phyloP scores from a whole-genome alignment of 2,329 filamentous ascomycete genomes.

The Salinomyces thailandicus region DNA sequence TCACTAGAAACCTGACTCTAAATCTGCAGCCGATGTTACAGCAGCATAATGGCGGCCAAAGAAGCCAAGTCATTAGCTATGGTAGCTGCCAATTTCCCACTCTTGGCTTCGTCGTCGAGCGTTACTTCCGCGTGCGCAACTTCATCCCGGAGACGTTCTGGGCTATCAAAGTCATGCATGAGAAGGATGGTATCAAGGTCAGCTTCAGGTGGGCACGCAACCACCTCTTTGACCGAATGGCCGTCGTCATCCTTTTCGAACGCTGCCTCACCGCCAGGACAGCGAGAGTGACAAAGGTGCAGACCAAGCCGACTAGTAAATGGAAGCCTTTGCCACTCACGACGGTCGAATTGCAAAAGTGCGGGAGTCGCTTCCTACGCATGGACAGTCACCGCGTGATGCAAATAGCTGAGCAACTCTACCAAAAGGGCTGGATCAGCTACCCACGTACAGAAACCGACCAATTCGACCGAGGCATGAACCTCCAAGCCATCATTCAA shows the following conservation, averaged over 20 bases:
- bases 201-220: conserved; percentile 74
- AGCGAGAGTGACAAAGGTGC: conserved; percentile 73
- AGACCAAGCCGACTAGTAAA: conserved; percentile 84
- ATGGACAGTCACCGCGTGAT: conserved; percentile 89
- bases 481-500: conserved; percentile 66
- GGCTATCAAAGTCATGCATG: conserved; percentile 76
- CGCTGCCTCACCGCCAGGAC: conserved; percentile 65
- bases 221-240: conserved; percentile 78
- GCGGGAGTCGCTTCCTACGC: conserved; percentile 76
- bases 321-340: conserved; percentile 90
- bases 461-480: conserved; percentile 82
- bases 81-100: conserved; percentile 91
- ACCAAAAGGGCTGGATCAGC: conserved; percentile 92
- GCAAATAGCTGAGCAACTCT: conserved; percentile 73
- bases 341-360: conserved; percentile 93
- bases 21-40: conserved; percentile 62
- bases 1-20: conserved; percentile 78
- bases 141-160: conserved; percentile 91
- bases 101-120: conserved; percentile 89
- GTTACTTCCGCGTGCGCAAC: conserved; percentile 86
- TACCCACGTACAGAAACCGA: conserved; percentile 97
- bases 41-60: conserved; percentile 61
- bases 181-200: conserved; percentile 65
- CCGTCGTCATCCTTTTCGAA: conserved; percentile 74
- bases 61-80: conserved; percentile 38